Percentiles rank a stretch among this genome's conserved stretches.
Evolutionary conservation across 2,329 filamentous ascomycete species (phyloP).

Genomic region (Phaeophleospora eucalypticola): DNA sequence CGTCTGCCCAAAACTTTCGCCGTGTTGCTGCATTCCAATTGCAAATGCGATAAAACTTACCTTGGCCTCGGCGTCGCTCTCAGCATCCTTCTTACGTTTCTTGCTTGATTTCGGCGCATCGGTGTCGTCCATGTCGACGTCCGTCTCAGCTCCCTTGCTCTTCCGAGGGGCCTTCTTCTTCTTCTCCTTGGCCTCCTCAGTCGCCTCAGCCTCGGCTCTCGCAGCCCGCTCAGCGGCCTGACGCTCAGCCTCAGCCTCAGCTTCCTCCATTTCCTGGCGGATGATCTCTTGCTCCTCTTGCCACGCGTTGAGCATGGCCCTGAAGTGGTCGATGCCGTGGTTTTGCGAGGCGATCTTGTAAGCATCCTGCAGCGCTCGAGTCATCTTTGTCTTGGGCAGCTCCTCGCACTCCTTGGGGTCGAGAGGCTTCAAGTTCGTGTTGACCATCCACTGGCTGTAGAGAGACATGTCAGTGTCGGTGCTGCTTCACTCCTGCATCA

Average conservation of each 20-base stretch:
- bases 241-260: slow-evolving; percentile 38
- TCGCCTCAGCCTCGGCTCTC: slow-evolving; percentile 46
- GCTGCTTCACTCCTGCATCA: not conserved
- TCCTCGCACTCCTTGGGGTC: slow-evolving; percentile 65
- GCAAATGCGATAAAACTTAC: slow-evolving; percentile 28
- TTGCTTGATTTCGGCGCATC: slow-evolving; percentile 59
- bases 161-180: slow-evolving; percentile 34
- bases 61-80: slow-evolving; percentile 68
- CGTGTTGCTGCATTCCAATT: too few species aligned
- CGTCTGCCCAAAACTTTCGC: not conserved
- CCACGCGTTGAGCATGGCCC: slow-evolving; percentile 64
- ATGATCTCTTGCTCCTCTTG: slow-evolving; percentile 48
- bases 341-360: slow-evolving; percentile 76
- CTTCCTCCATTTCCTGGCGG: slow-evolving; percentile 32
- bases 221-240: slow-evolving; percentile 39
- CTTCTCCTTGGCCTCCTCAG: slow-evolving; percentile 52
- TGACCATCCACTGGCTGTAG: slow-evolving; percentile 81
- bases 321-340: slow-evolving; percentile 76
- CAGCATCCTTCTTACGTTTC: slow-evolving; percentile 76
- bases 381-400: slow-evolving; percentile 69
- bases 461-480: slow-evolving; percentile 1
- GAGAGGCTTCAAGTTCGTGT: slow-evolving; percentile 75
- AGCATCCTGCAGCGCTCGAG: slow-evolving; percentile 72
- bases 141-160: slow-evolving; percentile 34
- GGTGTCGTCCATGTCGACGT: slow-evolving; percentile 58